Conservation (phyloP, 2,329 filamentous ascomycete genomes). For the Dryadomyces quercus-mongolicae region DNA sequence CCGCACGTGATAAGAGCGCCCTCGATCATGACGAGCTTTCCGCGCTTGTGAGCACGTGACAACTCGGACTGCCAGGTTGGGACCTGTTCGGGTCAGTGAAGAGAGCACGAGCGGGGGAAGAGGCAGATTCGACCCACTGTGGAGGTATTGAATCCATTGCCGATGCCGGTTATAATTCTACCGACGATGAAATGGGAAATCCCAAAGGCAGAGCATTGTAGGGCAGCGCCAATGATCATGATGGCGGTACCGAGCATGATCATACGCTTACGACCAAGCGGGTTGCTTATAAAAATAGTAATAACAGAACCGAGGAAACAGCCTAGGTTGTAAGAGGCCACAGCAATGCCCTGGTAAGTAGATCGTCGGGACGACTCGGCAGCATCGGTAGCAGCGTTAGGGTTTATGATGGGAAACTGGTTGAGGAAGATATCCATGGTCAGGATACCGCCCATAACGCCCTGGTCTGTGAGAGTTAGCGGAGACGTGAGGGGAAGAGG, state of each 20-base stretch:
- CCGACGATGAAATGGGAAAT: conserved; percentile 31
- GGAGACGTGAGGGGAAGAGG: background rate
- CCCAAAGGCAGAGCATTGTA: conserved; percentile 25
- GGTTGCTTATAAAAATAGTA: conserved; percentile 24
- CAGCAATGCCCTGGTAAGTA: conserved; percentile 32
- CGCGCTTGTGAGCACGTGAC: conserved; percentile 42
- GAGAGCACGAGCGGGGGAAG: background rate
- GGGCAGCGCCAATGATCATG: conserved; percentile 30
- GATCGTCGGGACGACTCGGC: conserved; percentile 29
- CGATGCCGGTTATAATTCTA: conserved; percentile 31
- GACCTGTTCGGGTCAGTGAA: conserved; percentile 12
- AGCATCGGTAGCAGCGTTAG: conserved; percentile 19
- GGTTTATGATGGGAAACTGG: conserved; percentile 42
- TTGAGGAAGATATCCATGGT: conserved; percentile 51
- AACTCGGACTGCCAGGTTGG: conserved; percentile 52
- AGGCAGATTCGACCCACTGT: conserved; percentile 17
- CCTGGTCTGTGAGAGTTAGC: conserved; percentile 41
- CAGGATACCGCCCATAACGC: conserved; percentile 64
- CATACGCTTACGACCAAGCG: conserved; percentile 27
- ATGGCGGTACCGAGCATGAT: conserved; percentile 27
- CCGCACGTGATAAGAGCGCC: conserved; percentile 45
- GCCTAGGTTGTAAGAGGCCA: conserved; percentile 21
- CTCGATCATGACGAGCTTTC: conserved; percentile 50
- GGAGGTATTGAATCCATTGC: conserved; percentile 27
- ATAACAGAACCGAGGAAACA: conserved; percentile 19